Evolutionary conservation across 768 basidiomycete genomes (phyloP).

Genomic region (Gloeopeniophorella convolvens): DNA sequence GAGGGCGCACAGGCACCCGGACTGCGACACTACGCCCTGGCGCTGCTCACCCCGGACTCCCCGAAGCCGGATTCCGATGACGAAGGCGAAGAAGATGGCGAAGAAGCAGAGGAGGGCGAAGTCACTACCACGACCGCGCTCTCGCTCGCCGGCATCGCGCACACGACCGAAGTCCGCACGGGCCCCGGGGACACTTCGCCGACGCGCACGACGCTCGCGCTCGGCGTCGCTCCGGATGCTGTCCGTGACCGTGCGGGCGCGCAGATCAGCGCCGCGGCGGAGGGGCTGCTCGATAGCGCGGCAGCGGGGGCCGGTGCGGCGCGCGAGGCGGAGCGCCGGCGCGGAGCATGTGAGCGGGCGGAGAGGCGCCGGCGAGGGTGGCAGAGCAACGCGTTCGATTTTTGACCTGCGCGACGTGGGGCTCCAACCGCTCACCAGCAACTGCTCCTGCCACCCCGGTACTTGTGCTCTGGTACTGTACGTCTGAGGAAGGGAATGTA

Average conservation of each 20-base stretch:
- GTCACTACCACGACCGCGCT: conserved; percentile 13
- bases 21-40: conserved; percentile 2
- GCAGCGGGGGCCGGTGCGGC: conserved; percentile 4
- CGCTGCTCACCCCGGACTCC: conserved; percentile 2
- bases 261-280: not conserved
- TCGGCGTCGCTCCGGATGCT: conserved; percentile 26
- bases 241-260: conserved; percentile 25
- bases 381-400: conserved; percentile 49
- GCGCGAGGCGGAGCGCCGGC: conserved; percentile 10
- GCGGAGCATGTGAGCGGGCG: conserved; percentile 1
- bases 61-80: not conserved
- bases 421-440: too few relatives aligned
- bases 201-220: conserved; percentile 23
- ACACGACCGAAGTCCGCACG: conserved; percentile 18
- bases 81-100: not conserved
- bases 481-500: too few relatives aligned
- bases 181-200: not conserved
- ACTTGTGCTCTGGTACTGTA: too few relatives aligned
- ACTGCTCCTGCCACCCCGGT: too few relatives aligned
- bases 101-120: not conserved
- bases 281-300: not conserved
- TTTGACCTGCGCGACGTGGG: too few relatives aligned
- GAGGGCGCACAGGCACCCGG: not conserved
- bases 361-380: conserved; percentile 25
- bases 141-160: conserved; percentile 23